These are phyloP conservation scores for Tylopilus orsonianus DNA, from an alignment of 1,284 basidiomycete genomes.

Conservation along the genomic window DNA sequence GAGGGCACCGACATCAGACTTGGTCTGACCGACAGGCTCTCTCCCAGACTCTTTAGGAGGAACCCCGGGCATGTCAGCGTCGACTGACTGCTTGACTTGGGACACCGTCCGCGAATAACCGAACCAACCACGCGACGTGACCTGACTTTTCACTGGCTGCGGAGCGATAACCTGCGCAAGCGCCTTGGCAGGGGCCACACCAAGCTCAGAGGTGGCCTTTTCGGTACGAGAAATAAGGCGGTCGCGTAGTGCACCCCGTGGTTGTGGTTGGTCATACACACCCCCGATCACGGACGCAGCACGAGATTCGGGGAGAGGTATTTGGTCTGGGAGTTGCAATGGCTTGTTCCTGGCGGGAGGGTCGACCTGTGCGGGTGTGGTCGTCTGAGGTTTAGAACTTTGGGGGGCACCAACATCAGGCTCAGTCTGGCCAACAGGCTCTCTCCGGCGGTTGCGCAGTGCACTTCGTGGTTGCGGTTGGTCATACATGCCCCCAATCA, in stretches of 20 bases:
- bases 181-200: constrained; percentile 12
- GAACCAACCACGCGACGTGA: constrained; percentile 6
- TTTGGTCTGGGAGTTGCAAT: too few relatives aligned
- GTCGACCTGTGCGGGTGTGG: constrained; percentile 30
- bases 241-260: constrained; percentile 15
- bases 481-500: constrained; percentile 29
- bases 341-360: constrained; percentile 19
- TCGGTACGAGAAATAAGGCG: constrained; percentile 12
- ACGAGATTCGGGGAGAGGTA: constrained; percentile 34
- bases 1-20: constrained; percentile 5
- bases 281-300: constrained; percentile 33
- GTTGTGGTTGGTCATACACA: constrained; percentile 24
- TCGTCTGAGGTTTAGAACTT: constrained; percentile 10
- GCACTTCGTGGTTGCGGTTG: constrained; percentile 21
- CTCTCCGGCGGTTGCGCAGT: constrained; percentile 2
- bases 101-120: background rate
- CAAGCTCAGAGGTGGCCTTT: constrained; percentile 29
- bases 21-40: background rate
- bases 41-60: constrained; percentile 4
- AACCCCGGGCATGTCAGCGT: background rate
- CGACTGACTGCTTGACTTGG: constrained; percentile 3
- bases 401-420: constrained; percentile 4
- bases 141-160: constrained; percentile 6
- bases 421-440: background rate
- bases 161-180: constrained; percentile 6